phyloP scores from a whole-genome alignment of 1,139 yeast species.

The Scheffersomyces quercinus region DNA sequence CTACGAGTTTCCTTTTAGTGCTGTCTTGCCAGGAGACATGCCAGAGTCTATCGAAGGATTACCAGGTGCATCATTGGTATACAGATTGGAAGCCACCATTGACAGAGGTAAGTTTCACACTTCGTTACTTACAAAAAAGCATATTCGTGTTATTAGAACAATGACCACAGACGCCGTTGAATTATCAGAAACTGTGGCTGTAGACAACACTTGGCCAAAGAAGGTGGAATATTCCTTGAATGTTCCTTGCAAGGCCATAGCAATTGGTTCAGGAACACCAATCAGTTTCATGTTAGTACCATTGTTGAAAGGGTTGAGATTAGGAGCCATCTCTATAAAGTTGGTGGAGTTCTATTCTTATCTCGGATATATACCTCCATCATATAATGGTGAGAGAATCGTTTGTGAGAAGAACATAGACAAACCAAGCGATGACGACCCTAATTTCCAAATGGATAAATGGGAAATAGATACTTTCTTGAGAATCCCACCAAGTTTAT shows the following conservation, averaged over 20 bases:
- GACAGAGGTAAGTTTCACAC: slow-evolving; percentile 81
- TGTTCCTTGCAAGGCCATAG: slow-evolving; percentile 85
- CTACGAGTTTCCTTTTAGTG: slow-evolving; percentile 87
- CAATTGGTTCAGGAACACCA: slow-evolving; percentile 80
- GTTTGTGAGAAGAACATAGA: slow-evolving; percentile 45
- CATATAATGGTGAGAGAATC: slow-evolving; percentile 59
- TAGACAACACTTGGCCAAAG: slow-evolving; percentile 94
- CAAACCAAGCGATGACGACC: slow-evolving; percentile 34
- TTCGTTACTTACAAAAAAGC: slow-evolving; percentile 66
- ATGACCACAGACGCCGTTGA: slow-evolving; percentile 86
- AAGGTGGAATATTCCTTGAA: slow-evolving; percentile 89
- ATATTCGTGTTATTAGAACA: slow-evolving; percentile 83
- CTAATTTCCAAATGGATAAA: slow-evolving; percentile 55
- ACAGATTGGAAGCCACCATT: slow-evolving; percentile 74
- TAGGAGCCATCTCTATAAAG: slow-evolving; percentile 70
- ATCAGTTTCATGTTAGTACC: slow-evolving; percentile 77
- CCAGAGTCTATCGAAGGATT: slow-evolving; percentile 91
- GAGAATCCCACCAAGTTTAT: slow-evolving; percentile 67
- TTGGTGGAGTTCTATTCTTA: slow-evolving; percentile 69
- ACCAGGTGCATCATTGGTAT: slow-evolving; percentile 79
- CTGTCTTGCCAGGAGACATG: slow-evolving; percentile 79
- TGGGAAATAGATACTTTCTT: slow-evolving; percentile 74
- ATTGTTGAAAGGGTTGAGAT: slow-evolving; percentile 70
- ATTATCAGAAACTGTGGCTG: slow-evolving; percentile 87
- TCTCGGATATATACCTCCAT: slow-evolving; percentile 56